Conservation (phyloP, 768 basidiomycete species). For the Panellus pusillus region DNA sequence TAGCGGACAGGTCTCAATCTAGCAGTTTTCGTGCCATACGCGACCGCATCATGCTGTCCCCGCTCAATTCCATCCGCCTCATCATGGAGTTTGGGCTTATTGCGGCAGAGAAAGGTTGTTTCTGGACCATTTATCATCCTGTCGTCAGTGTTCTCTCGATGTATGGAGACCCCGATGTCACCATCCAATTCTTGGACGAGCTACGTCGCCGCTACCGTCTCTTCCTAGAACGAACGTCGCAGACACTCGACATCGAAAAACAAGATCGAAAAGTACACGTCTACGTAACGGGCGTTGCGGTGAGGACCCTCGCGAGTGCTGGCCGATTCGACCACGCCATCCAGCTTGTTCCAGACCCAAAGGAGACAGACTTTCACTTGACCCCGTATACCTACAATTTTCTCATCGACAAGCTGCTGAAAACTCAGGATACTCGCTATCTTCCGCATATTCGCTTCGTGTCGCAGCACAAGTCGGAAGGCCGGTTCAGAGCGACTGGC, state of each 20-base stretch:
- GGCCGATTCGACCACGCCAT: slow-evolving; percentile 43
- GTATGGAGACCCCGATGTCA: slow-evolving; percentile 36
- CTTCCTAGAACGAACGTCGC: slow-evolving; percentile 18
- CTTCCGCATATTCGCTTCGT: slow-evolving; percentile 13
- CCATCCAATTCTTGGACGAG: slow-evolving; percentile 40
- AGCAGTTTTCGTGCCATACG: slow-evolving; percentile 15
- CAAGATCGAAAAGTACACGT: slow-evolving; percentile 10
- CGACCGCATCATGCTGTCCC: slow-evolving; percentile 27
- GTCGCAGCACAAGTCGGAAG: slow-evolving; percentile 7
- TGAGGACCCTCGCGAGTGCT: slow-evolving; percentile 41
- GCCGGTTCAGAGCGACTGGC: neutral
- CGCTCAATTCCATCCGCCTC: slow-evolving; percentile 36
- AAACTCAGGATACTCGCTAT: slow-evolving; percentile 7
- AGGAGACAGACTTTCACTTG: slow-evolving; percentile 30
- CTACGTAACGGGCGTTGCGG: slow-evolving; percentile 32
- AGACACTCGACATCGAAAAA: slow-evolving; percentile 7
- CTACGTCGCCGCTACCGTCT: slow-evolving; percentile 26
- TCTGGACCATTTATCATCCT: slow-evolving; percentile 26
- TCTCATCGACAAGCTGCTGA: slow-evolving; percentile 29
- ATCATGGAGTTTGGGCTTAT: slow-evolving; percentile 43
- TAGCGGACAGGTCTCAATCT: slow-evolving; percentile 21
- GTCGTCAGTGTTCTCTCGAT: slow-evolving; percentile 34
- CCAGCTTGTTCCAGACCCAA: slow-evolving; percentile 41
- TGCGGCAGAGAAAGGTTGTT: slow-evolving; percentile 49
- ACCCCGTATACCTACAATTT: slow-evolving; percentile 37